Percentiles rank a stretch among this genome's conserved stretches.
phyloP scores from a whole-genome alignment of 768 basidiomycete species.

The Mycena latifolia region DNA sequence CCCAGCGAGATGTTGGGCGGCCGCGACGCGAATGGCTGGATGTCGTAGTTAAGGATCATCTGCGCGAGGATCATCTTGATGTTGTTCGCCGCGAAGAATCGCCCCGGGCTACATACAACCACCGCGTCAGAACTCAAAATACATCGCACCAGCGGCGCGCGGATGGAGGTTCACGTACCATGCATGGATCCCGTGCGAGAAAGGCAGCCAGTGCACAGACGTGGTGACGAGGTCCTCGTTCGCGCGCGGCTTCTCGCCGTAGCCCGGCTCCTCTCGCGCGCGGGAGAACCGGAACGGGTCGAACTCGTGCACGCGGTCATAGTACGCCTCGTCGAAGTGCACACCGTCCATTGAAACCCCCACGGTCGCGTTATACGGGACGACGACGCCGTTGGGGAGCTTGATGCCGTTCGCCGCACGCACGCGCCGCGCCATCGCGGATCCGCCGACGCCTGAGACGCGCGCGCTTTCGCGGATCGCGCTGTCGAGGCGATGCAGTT shows the following conservation, averaged over 20 bases:
- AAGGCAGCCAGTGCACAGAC: slow-evolving; percentile 22
- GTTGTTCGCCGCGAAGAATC: slow-evolving; percentile 35
- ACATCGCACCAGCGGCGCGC: neutral
- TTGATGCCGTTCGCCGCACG: slow-evolving; percentile 12
- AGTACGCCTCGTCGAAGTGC: slow-evolving; percentile 32
- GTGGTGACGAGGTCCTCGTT: slow-evolving; percentile 29
- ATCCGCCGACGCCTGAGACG: slow-evolving; percentile 28
- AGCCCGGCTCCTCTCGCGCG: slow-evolving; percentile 14
- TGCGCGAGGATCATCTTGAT: slow-evolving; percentile 35
- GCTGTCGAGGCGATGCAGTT: slow-evolving; percentile 33
- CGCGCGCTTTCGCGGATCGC: slow-evolving; percentile 34
- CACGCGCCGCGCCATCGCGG: slow-evolving; percentile 25
- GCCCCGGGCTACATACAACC: slow-evolving; percentile 26
- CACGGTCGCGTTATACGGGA: slow-evolving; percentile 26
- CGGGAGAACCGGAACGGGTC: slow-evolving; percentile 35
- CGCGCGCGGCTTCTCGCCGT: slow-evolving; percentile 22
- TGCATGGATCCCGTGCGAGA: slow-evolving; percentile 27
- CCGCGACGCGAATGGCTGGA: slow-evolving; percentile 19
- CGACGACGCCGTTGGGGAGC: slow-evolving; percentile 31
- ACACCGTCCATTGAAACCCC: slow-evolving; percentile 32
- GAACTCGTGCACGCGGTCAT: slow-evolving; percentile 11
- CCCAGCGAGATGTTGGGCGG: slow-evolving; percentile 27
- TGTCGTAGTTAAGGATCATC: slow-evolving; percentile 34
- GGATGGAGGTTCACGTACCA: slow-evolving; percentile 20
- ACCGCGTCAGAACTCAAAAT: neutral